A percentile compares a stretch with the other conserved stretches of the same genome.
Conservation (phyloP, 768 basidiomycete genomes). For the Leccinum boreale region DNA sequence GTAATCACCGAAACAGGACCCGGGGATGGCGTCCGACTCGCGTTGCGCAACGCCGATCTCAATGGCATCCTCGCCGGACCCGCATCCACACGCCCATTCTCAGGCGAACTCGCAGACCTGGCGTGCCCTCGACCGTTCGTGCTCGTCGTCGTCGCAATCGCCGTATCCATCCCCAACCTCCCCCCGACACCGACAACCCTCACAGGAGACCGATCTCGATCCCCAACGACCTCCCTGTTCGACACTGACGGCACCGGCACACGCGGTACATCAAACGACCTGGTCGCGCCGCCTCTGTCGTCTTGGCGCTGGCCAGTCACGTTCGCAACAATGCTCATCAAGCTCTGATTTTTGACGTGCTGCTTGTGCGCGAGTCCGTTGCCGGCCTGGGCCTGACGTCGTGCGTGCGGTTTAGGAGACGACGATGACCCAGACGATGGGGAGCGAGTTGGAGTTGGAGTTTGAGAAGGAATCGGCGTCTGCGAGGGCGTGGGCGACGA, state of each 20-base stretch:
- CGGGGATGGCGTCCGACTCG: constrained; percentile 52
- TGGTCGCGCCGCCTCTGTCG: too few species aligned
- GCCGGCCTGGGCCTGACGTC: neutral
- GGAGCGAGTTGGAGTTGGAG: neutral
- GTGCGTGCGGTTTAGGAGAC: constrained; percentile 1
- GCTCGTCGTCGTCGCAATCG: neutral
- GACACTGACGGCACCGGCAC: too few species aligned
- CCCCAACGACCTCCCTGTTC: constrained; percentile 2
- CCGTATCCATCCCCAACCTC: neutral
- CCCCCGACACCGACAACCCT: too few species aligned
- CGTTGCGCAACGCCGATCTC: constrained; percentile 58
- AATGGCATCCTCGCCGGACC: constrained; percentile 40
- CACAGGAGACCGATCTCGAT: neutral
- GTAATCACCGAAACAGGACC: neutral
- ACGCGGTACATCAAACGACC: too few species aligned
- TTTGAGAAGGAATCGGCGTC: too few species aligned
- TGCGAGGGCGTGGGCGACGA: neutral
- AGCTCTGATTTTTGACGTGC: constrained; percentile 29
- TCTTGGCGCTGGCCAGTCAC: too few species aligned
- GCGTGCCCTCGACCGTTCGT: neutral
- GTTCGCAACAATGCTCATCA: constrained; percentile 45
- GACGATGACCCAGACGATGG: neutral
- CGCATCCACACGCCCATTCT: too few species aligned
- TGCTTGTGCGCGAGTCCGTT: constrained; percentile 15
- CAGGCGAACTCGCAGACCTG: neutral